A percentile compares a stretch with the other conserved stretches of the same genome.
phyloP scores from a whole-genome alignment of 805 yeast species.

The Candida sithepensis region DNA sequence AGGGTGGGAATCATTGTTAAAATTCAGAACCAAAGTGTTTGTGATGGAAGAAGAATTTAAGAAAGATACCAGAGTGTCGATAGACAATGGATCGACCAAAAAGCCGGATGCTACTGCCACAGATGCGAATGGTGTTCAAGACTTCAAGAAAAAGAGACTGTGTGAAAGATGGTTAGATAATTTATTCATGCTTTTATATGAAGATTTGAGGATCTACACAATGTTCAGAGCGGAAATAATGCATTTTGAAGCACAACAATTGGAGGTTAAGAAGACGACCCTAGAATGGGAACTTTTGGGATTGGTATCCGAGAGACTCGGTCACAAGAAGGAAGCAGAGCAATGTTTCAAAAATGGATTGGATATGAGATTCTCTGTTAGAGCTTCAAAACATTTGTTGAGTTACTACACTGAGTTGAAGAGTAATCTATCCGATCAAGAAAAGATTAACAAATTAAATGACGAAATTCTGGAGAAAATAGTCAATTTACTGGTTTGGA shows the following conservation, averaged over 20 bases:
- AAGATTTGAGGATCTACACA: constrained; percentile 77
- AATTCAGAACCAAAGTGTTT: constrained; percentile 58
- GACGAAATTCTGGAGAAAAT: constrained; percentile 61
- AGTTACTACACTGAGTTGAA: constrained; percentile 57
- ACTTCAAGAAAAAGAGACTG: constrained; percentile 59
- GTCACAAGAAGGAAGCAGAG: constrained; percentile 84
- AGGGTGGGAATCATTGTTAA: constrained; percentile 70
- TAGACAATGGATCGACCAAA: constrained; percentile 9
- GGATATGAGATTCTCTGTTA: constrained; percentile 72
- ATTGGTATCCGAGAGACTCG: constrained; percentile 75
- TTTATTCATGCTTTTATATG: constrained; percentile 63
- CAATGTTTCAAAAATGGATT: constrained; percentile 77
- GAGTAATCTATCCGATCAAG: constrained; percentile 26
- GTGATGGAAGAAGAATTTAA: constrained; percentile 67
- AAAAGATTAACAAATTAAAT: constrained; percentile 40
- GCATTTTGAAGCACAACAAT: constrained; percentile 84
- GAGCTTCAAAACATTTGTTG: constrained; percentile 70
- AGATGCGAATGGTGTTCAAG: constrained; percentile 20
- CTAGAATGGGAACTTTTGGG: constrained; percentile 94
- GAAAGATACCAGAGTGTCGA: constrained; percentile 23
- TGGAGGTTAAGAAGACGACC: constrained; percentile 71
- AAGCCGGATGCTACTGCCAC: constrained; percentile 2
- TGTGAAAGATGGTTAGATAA: constrained; percentile 77
- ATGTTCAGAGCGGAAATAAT: constrained; percentile 91
- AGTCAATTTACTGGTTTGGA: constrained; percentile 90